phyloP scores from a whole-genome alignment of 176 grass and related monocot genomes.

The Aechmea fasciata region DNA sequence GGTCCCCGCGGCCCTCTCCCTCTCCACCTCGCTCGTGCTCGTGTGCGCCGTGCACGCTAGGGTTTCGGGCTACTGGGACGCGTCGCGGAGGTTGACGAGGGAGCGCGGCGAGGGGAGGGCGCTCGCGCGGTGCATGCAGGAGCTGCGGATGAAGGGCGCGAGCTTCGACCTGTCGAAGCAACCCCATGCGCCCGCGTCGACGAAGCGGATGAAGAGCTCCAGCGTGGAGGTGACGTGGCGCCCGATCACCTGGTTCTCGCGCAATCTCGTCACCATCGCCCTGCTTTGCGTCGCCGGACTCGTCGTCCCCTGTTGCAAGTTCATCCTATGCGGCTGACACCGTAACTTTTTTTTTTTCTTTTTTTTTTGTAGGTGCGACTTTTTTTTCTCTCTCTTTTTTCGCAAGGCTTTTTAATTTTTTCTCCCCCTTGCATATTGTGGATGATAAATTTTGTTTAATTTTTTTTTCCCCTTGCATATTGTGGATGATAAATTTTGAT shows the following conservation, averaged over 20 bases:
- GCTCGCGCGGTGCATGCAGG: conserved; percentile 61
- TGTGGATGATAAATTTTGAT: too few species aligned
- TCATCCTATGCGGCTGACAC: conserved; percentile 10
- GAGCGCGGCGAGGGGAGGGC: conserved; percentile 54
- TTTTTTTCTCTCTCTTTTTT: background rate
- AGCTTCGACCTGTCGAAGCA: background rate
- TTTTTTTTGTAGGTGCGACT: background rate
- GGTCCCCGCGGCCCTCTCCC: conserved; percentile 51
- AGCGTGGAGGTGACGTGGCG: conserved; percentile 5
- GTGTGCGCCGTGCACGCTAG: conserved; percentile 49
- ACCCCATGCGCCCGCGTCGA: background rate
- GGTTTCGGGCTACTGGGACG: conserved; percentile 57
- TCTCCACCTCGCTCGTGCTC: conserved; percentile 60
- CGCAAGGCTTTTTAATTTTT: too few species aligned
- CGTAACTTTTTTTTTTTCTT: background rate
- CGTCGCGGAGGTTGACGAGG: conserved; percentile 36
- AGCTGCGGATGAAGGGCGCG: conserved; percentile 31
- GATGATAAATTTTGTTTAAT: too few species aligned
- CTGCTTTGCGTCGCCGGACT: conserved; percentile 3
- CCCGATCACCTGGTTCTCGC: background rate
- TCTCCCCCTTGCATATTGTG: too few species aligned
- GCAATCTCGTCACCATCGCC: background rate
- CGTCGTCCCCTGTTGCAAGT: conserved; percentile 1
- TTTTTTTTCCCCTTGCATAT: too few species aligned
- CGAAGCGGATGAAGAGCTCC: conserved; percentile 7